Evolutionary conservation across 164 flowering plant genomes (phyloP).

Genomic region (Kingdonia uniflora): DNA sequence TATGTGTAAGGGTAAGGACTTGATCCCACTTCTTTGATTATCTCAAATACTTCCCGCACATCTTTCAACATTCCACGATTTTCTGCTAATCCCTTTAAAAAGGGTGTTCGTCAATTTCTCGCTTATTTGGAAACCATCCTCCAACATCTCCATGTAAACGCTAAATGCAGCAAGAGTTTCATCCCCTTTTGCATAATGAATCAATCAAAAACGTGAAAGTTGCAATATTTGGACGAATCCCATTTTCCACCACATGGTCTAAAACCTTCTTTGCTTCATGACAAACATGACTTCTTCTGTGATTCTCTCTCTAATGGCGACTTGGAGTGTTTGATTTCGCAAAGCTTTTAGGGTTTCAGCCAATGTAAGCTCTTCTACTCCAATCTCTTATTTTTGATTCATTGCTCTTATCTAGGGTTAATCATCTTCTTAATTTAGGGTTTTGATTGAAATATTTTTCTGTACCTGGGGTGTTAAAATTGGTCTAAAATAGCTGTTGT

Average conservation of each 20-base stretch:
- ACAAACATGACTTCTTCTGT: no score
- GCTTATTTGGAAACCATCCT: conserved; percentile 35
- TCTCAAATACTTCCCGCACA: conserved; percentile 39
- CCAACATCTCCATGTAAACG: conserved; percentile 51
- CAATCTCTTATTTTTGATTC: no score
- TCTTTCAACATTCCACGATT: conserved; percentile 36
- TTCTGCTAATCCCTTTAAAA: conserved; percentile 50
- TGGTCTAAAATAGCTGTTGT: no score
- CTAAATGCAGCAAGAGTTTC: conserved; percentile 25
- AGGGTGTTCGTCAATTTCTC: conserved; percentile 48
- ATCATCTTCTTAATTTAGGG: no score
- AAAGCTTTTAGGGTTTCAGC: no score
- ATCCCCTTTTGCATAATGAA: conserved; percentile 44
- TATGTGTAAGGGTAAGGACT: conserved; percentile 27
- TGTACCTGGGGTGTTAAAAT: no score
- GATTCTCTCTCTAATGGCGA: no score
- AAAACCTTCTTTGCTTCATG: conserved; percentile 32
- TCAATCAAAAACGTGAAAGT: conserved; percentile 46
- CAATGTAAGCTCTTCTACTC: no score
- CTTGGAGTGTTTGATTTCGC: no score
- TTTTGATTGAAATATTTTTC: no score
- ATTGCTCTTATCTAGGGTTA: no score
- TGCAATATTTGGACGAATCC: conserved; percentile 41
- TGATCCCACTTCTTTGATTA: conserved; percentile 24
- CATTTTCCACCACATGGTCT: conserved; percentile 43